phyloP scores from a whole-genome alignment of 2,329 filamentous ascomycete genomes.

The Xylariaceae sp. region DNA sequence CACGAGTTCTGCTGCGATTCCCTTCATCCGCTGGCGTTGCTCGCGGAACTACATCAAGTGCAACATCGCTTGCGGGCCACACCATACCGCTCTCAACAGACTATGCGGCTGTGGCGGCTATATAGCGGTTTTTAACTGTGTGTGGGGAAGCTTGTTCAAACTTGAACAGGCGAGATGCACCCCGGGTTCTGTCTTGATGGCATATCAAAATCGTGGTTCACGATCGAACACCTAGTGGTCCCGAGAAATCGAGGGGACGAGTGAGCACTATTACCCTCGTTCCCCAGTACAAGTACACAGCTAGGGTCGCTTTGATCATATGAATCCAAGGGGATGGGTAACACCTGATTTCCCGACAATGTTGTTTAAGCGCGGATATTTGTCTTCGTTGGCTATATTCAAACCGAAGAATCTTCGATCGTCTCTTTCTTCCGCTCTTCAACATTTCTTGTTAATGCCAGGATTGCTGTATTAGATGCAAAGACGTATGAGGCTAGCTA shows the following conservation, averaged over 20 bases:
- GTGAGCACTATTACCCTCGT: too few relatives aligned
- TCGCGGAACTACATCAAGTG: conserved; percentile 17
- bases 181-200: neutral
- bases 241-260: neutral
- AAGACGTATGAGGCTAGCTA: too few relatives aligned
- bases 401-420: too few relatives aligned
- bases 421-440: too few relatives aligned
- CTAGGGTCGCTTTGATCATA: too few relatives aligned
- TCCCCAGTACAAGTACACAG: too few relatives aligned
- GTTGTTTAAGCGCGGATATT: too few relatives aligned
- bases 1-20: conserved; percentile 6
- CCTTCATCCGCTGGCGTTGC: conserved; percentile 1
- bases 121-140: conserved; percentile 13
- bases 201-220: neutral
- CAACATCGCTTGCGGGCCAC: conserved; percentile 17
- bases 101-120: conserved; percentile 20
- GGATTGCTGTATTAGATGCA: too few relatives aligned
- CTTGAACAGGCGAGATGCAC: neutral
- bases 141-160: conserved; percentile 16
- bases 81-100: conserved; percentile 11
- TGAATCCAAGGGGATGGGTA: too few relatives aligned
- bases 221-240: neutral
- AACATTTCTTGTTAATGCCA: too few relatives aligned
- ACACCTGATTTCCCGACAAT: too few relatives aligned
- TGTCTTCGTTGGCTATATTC: too few relatives aligned